phyloP scores from a whole-genome alignment of 2,329 filamentous ascomycete species.

The Fusarium sterilihyphosum region DNA sequence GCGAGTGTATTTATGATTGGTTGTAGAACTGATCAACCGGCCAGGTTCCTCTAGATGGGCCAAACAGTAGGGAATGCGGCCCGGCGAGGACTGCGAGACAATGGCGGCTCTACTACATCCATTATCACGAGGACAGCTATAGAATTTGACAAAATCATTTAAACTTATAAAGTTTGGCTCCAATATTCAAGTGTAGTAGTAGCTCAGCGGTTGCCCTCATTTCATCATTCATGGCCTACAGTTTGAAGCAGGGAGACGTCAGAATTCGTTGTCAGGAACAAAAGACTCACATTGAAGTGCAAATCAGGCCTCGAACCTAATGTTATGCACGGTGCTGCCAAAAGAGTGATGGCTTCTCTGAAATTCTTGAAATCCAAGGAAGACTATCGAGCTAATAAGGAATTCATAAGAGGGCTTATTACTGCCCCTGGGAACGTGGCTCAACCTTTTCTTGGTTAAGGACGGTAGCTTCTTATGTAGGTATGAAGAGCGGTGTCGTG shows the following conservation, averaged over 20 bases:
- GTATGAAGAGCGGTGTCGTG: constrained; percentile 26
- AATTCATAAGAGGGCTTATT: background rate
- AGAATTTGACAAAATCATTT: background rate
- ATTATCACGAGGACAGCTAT: background rate
- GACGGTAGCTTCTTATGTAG: background rate
- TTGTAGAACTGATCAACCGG: constrained; percentile 1
- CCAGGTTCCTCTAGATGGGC: background rate
- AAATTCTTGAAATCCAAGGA: background rate
- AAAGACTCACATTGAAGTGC: background rate
- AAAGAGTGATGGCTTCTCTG: background rate
- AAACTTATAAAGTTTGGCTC: background rate
- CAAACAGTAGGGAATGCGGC: background rate
- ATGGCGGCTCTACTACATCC: background rate
- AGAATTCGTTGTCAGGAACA: background rate
- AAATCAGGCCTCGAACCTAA: background rate
- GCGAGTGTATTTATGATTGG: constrained; percentile 5
- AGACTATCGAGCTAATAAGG: background rate
- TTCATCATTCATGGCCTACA: background rate
- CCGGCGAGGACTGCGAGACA: background rate
- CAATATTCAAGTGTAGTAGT: background rate
- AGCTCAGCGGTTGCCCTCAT: background rate
- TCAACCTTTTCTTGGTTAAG: background rate
- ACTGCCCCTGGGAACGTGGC: background rate
- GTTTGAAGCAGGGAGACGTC: background rate
- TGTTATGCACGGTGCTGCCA: background rate